phyloP scores from a whole-genome alignment of 768 basidiomycete species.

The Porpolomopsis calyptriformis region DNA sequence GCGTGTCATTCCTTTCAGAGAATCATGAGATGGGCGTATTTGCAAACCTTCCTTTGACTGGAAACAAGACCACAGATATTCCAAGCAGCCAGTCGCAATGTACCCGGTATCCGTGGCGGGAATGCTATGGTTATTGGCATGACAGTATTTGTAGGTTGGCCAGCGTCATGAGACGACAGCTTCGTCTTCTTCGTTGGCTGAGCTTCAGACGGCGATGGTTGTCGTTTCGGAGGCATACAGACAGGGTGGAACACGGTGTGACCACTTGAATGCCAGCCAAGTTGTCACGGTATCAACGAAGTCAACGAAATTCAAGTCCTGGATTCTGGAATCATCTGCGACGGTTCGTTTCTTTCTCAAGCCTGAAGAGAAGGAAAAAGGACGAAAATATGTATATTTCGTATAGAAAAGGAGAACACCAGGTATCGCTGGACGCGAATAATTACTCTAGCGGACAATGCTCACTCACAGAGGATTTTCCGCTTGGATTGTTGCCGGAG shows the following conservation, averaged over 20 bases:
- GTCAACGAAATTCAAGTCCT: too few species aligned
- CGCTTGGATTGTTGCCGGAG: slow-evolving; percentile 55
- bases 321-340: too few species aligned
- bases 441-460: background rate
- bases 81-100: slow-evolving; percentile 57
- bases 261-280: too few species aligned
- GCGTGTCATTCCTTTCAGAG: background rate
- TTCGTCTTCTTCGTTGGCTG: slow-evolving; percentile 16
- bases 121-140: slow-evolving; percentile 54
- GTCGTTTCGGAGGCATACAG: too few species aligned
- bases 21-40: background rate
- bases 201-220: background rate
- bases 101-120: slow-evolving; percentile 35
- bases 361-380: too few species aligned
- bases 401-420: too few species aligned
- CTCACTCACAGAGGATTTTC: slow-evolving; percentile 52
- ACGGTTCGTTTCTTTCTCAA: too few species aligned
- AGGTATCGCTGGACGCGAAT: background rate
- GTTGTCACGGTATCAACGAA: too few species aligned
- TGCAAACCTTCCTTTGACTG: slow-evolving; percentile 64
- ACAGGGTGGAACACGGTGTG: too few species aligned
- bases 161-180: slow-evolving; percentile 20
- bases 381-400: too few species aligned
- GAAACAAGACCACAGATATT: slow-evolving; percentile 73
- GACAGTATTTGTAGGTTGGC: slow-evolving; percentile 65